These are phyloP conservation scores for Carex scoparia DNA, from an alignment of 176 grass and related monocot species.

Conservation along the genomic window DNA sequence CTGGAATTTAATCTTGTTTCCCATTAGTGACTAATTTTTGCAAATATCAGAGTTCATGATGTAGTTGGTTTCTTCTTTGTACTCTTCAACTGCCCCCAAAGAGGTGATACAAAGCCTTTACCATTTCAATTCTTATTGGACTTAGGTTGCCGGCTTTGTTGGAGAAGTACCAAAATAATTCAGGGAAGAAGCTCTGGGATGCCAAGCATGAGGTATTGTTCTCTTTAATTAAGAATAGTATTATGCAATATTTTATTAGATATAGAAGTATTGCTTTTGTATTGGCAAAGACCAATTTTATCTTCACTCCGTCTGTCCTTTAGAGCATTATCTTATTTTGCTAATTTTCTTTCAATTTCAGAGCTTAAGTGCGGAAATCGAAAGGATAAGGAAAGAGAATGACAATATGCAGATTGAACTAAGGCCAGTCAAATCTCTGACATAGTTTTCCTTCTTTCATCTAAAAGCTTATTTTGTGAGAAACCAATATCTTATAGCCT, in stretches of 20 bases:
- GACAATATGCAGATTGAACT: conserved; percentile 97
- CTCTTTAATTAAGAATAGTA: background rate
- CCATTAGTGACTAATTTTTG: background rate
- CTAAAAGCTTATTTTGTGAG: background rate
- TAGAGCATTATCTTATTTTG: background rate
- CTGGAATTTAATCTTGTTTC: background rate
- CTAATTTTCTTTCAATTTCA: conserved; percentile 25
- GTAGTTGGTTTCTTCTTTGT: background rate
- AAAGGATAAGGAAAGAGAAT: conserved; percentile 92
- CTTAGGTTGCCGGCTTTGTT: conserved; percentile 67
- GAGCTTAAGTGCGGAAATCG: conserved; percentile 79
- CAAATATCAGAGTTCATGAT: background rate
- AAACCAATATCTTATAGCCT: background rate
- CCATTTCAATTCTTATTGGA: background rate
- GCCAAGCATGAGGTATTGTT: conserved; percentile 79
- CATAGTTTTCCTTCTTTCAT: background rate
- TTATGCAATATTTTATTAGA: background rate
- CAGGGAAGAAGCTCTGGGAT: conserved; percentile 89
- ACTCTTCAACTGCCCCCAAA: background rate
- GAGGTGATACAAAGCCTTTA: background rate
- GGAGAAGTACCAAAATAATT: conserved; percentile 95
- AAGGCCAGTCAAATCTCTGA: conserved; percentile 37
- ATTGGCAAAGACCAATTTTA: background rate
- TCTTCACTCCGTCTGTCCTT: background rate
- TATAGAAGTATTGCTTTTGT: background rate